These are phyloP conservation scores for Blastobotrys arbuscula DNA, from an alignment of 1,139 yeast genomes.

Conservation along the genomic window DNA sequence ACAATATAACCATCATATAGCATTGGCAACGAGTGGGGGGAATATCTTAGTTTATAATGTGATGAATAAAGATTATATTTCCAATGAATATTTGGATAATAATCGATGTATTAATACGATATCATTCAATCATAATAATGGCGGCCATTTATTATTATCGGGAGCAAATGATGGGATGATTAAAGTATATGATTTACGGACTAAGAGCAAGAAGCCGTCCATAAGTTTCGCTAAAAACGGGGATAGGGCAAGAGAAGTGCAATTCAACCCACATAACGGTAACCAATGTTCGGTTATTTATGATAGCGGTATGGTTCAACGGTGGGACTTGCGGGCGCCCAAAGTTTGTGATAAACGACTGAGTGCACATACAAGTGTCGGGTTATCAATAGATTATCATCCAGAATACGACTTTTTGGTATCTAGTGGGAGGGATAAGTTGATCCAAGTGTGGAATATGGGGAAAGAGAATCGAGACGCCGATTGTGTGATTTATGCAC, in stretches of 20 bases:
- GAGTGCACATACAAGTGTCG: constrained; percentile 91
- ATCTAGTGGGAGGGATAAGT: constrained; percentile 91
- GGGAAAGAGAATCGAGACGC: constrained; percentile 47
- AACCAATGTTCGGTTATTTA: constrained; percentile 64
- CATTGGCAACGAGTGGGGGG: constrained; percentile 31
- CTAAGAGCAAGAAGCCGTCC: constrained; percentile 38
- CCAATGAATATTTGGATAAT: constrained; percentile 53
- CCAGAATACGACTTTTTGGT: constrained; percentile 75
- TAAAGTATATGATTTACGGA: constrained; percentile 80
- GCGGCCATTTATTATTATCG: constrained; percentile 59
- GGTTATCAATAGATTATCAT: constrained; percentile 82
- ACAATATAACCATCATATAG: constrained; percentile 24
- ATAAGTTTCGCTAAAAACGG: constrained; percentile 44
- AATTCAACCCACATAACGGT: constrained; percentile 38
- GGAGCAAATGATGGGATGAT: constrained; percentile 92
- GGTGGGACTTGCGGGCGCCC: constrained; percentile 69
- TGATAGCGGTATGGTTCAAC: constrained; percentile 82
- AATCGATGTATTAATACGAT: constrained; percentile 77
- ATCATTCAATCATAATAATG: constrained; percentile 56
- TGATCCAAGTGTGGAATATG: constrained; percentile 75
- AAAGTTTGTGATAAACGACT: constrained; percentile 53
- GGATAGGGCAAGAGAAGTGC: constrained; percentile 39
- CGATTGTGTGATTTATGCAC: constrained; percentile 64
- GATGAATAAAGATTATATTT: constrained; percentile 32
- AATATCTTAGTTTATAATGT: constrained; percentile 43